phyloP scores from a whole-genome alignment of 2,329 filamentous ascomycete species.

The Neophaeococcomyces aloes region DNA sequence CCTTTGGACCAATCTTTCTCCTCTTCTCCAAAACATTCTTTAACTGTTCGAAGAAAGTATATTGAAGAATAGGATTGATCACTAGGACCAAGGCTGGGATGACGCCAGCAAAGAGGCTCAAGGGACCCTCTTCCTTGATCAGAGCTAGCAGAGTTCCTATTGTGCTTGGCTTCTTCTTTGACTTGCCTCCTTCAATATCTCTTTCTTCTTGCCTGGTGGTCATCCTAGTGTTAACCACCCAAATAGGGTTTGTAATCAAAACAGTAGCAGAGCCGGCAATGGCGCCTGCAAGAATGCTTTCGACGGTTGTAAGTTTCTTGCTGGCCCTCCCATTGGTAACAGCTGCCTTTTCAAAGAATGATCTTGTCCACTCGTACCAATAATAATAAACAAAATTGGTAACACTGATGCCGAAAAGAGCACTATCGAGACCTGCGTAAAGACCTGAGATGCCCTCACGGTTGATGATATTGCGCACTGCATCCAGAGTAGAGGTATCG shows the following conservation, averaged over 20 bases:
- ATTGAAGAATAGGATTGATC: conserved; percentile 96
- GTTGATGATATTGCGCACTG: conserved; percentile 75
- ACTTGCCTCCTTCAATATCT: conserved; percentile 32
- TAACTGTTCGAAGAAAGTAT: conserved; percentile 96
- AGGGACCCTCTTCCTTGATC: conserved; percentile 70
- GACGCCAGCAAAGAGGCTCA: conserved; percentile 82
- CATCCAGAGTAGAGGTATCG: conserved; percentile 70
- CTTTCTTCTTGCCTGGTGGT: conserved; percentile 66
- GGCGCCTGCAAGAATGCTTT: conserved; percentile 91
- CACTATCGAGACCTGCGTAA: too few relatives aligned
- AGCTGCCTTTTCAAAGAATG: conserved; percentile 69
- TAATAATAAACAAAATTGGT: conserved; percentile 99
- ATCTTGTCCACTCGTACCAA: conserved; percentile 95
- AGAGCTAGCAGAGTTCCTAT: conserved; percentile 71
- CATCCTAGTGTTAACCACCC: conserved; percentile 98
- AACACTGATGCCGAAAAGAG: conserved; percentile 56
- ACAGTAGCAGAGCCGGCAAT: conserved; percentile 90
- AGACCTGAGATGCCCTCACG: conserved; percentile 55
- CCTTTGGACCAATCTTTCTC: conserved; percentile 65
- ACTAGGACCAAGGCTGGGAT: conserved; percentile 87
- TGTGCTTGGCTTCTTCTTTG: conserved; percentile 56
- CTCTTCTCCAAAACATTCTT: conserved; percentile 80
- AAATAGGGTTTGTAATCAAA: conserved; percentile 94
- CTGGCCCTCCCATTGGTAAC: conserved; percentile 59
- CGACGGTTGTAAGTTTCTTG: conserved; percentile 77